Conservation (phyloP, 1,139 yeast genomes). For the Suhomyces coccinellae region DNA sequence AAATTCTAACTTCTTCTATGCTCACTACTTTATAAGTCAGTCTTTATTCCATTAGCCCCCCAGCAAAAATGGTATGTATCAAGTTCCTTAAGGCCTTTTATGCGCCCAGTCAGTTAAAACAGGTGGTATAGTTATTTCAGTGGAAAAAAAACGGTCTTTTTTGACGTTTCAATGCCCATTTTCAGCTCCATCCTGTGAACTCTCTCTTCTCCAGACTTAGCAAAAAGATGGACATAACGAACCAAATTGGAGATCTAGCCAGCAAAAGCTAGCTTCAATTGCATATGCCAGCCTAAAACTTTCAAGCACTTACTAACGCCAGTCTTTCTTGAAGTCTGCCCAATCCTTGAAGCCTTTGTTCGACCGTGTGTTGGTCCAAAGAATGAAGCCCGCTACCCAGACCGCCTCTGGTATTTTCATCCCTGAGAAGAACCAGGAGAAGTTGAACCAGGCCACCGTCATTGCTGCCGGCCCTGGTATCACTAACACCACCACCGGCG, state of each 20-base stretch:
- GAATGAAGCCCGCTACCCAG: conserved; percentile 86
- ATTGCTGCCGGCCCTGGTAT: conserved; percentile 85
- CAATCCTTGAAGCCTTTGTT: conserved; percentile 87
- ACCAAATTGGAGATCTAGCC: too few relatives aligned
- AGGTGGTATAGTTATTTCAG: not conserved
- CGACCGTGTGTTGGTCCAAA: conserved; percentile 94
- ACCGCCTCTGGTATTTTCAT: conserved; percentile 94
- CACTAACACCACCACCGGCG: conserved; percentile 61
- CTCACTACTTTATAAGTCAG: conserved; percentile 5
- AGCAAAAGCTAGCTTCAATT: too few relatives aligned
- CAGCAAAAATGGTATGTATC: conserved; percentile 10
- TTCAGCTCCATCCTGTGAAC: not conserved
- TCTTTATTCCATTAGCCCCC: conserved; percentile 1
- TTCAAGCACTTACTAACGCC: conserved; percentile 1
- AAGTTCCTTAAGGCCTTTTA: not conserved
- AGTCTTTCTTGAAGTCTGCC: conserved; percentile 76
- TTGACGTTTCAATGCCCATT: not conserved
- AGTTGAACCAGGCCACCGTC: conserved; percentile 80
- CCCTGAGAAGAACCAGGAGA: conserved; percentile 95
- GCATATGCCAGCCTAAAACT: too few relatives aligned
- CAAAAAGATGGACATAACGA: too few relatives aligned
- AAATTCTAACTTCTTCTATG: conserved; percentile 5
- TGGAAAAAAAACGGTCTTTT: not conserved
- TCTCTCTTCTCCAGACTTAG: not conserved
- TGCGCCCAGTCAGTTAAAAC: not conserved